Percentiles rank a stretch among this genome's conserved stretches.
phyloP scores from a whole-genome alignment of 2,329 filamentous ascomycete species.

The Paramyrothecium sp. region DNA sequence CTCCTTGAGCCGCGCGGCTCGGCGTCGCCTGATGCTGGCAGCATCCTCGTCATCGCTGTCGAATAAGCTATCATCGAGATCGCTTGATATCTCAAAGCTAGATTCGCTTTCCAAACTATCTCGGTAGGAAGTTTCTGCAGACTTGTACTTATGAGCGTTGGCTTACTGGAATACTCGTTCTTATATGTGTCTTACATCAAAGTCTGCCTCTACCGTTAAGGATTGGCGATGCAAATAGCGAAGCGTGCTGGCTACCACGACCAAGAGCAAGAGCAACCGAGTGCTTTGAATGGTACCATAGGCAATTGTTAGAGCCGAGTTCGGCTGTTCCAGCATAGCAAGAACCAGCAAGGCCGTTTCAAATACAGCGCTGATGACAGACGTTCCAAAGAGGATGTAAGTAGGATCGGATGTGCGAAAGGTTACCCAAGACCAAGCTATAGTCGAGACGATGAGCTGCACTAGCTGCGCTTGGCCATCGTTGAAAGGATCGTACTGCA shows the following conservation, averaged over 20 bases:
- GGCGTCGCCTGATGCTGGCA: conserved; percentile 21
- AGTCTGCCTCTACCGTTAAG: no score
- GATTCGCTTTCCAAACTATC: neutral
- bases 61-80: neutral
- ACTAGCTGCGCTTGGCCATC: neutral
- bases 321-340: neutral
- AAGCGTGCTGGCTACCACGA: neutral
- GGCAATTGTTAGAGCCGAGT: conserved; percentile 1
- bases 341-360: neutral
- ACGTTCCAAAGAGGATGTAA: neutral
- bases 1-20: conserved; percentile 21
- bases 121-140: neutral
- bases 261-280: conserved; percentile 1
- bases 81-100: neutral
- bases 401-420: neutral
- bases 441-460: conserved; percentile 2
- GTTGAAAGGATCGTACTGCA: neutral
- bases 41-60: conserved; percentile 17
- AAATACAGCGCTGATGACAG: neutral
- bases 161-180: neutral
- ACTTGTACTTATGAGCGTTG: conserved; percentile 1
- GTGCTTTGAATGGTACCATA: neutral
- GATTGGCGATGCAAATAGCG: neutral
- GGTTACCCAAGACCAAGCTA: conserved; percentile 4
- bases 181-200: neutral